Evolutionary conservation across 768 basidiomycete species (phyloP).

Genomic region (Sarcodon aspratus): DNA sequence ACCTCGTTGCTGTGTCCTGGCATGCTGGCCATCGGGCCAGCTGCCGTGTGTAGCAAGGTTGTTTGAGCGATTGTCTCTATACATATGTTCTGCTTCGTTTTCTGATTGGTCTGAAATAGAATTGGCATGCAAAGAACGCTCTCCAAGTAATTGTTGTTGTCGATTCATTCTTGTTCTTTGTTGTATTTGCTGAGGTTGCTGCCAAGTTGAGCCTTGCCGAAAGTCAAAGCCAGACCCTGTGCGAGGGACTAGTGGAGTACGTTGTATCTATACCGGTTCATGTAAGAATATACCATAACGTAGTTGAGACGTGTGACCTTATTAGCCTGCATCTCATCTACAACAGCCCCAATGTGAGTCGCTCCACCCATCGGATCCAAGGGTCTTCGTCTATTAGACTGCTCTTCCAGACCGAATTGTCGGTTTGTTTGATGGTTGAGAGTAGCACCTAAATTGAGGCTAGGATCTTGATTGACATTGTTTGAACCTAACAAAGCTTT

Average conservation of each 20-base stretch:
- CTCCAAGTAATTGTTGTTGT: slow-evolving; percentile 9
- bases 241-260: slow-evolving; percentile 54
- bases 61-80: slow-evolving; percentile 29
- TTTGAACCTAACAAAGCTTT: slow-evolving; percentile 56
- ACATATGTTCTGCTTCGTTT: slow-evolving; percentile 67
- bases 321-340: slow-evolving; percentile 55
- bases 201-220: slow-evolving; percentile 14
- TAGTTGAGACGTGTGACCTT: slow-evolving; percentile 29
- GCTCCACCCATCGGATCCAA: neutral
- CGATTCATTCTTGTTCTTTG: slow-evolving; percentile 2
- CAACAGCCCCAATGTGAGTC: slow-evolving; percentile 41
- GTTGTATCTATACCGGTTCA: slow-evolving; percentile 41
- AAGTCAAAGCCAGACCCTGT: slow-evolving; percentile 15
- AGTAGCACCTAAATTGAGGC: neutral
- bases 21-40: slow-evolving; percentile 10
- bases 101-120: slow-evolving; percentile 27
- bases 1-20: neutral
- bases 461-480: slow-evolving; percentile 6
- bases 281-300: neutral
- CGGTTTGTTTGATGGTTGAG: slow-evolving; percentile 1
- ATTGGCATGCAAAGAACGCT: slow-evolving; percentile 15
- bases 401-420: neutral
- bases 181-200: slow-evolving; percentile 20
- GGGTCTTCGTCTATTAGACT: neutral
- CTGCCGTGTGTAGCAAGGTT: slow-evolving; percentile 9